Conservation (phyloP, 331 rosid genomes). For the Arachis monticola region DNA sequence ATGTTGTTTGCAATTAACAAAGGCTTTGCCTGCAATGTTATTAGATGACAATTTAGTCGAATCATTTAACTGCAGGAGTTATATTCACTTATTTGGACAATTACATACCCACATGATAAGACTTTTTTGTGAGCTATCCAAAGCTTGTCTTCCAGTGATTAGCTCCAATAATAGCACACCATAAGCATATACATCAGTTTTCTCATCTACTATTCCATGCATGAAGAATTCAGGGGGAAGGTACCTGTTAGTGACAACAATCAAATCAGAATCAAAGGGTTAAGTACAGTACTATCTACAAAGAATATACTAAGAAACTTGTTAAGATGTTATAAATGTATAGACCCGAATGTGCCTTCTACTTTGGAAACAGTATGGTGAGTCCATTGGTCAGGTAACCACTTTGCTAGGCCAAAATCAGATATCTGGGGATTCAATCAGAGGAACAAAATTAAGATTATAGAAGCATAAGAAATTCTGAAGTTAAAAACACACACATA, state of each 20-base stretch:
- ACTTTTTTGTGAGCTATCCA: slow-evolving; percentile 90
- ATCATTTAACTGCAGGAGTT: too few relatives aligned
- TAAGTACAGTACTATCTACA: background rate
- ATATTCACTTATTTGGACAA: too few relatives aligned
- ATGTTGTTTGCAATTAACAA: slow-evolving; percentile 51
- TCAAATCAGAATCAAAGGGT: slow-evolving; percentile 22
- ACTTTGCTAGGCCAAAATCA: slow-evolving; percentile 96
- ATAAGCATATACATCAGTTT: slow-evolving; percentile 91
- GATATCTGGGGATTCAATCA: slow-evolving; percentile 61
- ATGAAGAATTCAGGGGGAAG: slow-evolving; percentile 99
- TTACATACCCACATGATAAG: slow-evolving; percentile 81
- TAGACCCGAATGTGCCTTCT: slow-evolving; percentile 99
- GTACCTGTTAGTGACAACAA: slow-evolving; percentile 61
- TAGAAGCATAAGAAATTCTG: slow-evolving; percentile 22
- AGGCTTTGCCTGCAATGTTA: slow-evolving; percentile 80
- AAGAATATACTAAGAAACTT: slow-evolving; percentile 8
- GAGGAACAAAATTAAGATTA: slow-evolving; percentile 28
- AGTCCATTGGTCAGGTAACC: slow-evolving; percentile 99
- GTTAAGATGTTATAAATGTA: slow-evolving; percentile 36
- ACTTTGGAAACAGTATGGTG: slow-evolving; percentile 87
- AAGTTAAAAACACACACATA: too few relatives aligned
- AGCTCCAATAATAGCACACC: slow-evolving; percentile 93
- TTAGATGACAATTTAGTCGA: too few relatives aligned
- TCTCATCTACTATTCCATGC: slow-evolving; percentile 98
- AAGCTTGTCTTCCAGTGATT: slow-evolving; percentile 86